Evolutionary conservation across 306 rosid genomes (phyloP).

Genomic region (barrel medic (Medicago truncatula)): DNA sequence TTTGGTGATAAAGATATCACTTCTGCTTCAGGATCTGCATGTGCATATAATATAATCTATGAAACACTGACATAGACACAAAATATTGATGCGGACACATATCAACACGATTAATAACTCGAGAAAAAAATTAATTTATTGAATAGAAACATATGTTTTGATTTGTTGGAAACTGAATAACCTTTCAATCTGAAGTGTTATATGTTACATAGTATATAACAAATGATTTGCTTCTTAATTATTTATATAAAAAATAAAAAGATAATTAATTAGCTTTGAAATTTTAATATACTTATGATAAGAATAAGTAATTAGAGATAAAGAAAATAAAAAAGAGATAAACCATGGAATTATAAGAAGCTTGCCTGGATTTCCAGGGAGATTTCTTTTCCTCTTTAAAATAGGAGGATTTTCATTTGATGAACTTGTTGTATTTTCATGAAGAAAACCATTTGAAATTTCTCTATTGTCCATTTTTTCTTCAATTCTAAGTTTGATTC

Average conservation of each 20-base stretch:
- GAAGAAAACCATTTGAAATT: constrained; percentile 51
- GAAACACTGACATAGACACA: not conserved
- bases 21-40: constrained; percentile 91
- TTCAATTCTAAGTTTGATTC: constrained; percentile 41
- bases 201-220: not conserved
- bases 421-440: constrained; percentile 36
- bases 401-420: constrained; percentile 50
- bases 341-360: not conserved
- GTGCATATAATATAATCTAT: not conserved
- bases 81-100: not conserved
- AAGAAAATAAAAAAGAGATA: not conserved
- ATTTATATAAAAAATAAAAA: not conserved
- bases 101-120: not conserved
- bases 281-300: not conserved
- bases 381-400: constrained; percentile 83
- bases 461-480: constrained; percentile 57
- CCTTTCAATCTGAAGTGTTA: not conserved
- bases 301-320: not conserved
- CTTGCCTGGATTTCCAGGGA: constrained; percentile 92
- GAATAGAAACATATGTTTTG: not conserved
- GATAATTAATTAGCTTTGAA: not conserved
- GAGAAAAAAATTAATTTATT: not conserved
- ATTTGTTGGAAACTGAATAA: not conserved
- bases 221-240: not conserved
- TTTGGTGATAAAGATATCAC: constrained; percentile 86